These are phyloP conservation scores for Amanita muscaria DNA, from an alignment of 768 basidiomycete species.

Conservation along the genomic window DNA sequence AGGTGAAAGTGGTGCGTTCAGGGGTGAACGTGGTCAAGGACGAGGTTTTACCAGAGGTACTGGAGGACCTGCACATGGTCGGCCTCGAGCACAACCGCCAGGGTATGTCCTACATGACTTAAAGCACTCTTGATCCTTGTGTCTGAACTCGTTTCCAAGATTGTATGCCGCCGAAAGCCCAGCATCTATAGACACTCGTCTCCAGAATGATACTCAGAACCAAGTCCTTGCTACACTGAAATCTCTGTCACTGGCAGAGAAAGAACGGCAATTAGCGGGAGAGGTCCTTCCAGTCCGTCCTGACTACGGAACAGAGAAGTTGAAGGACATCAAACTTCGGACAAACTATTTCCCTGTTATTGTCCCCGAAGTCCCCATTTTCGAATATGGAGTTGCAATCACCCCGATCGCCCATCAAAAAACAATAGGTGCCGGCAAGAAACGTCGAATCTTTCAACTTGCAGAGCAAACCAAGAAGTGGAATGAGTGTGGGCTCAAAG, in stretches of 20 bases:
- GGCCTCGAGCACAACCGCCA: conserved; percentile 23
- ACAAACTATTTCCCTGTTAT: conserved; percentile 63
- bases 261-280: conserved; percentile 16
- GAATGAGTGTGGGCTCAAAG: conserved; percentile 36
- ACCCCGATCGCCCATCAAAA: conserved; percentile 40
- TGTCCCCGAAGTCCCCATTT: conserved; percentile 38
- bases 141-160: conserved; percentile 19
- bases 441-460: conserved; percentile 53
- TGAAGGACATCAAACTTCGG: conserved; percentile 40
- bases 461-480: conserved; percentile 48
- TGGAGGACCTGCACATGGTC: conserved; percentile 25
- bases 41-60: conserved; percentile 16
- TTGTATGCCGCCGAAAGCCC: conserved; percentile 30
- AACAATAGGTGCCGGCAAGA: conserved; percentile 39
- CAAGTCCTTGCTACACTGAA: conserved; percentile 31
- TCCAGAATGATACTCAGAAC: conserved; percentile 32
- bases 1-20: conserved; percentile 12
- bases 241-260: conserved; percentile 21
- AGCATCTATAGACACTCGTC: conserved; percentile 33
- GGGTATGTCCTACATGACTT: too few relatives aligned
- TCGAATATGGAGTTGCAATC: conserved; percentile 56
- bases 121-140: conserved; percentile 7
- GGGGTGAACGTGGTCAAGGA: conserved; percentile 11
- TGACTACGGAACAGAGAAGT: conserved; percentile 46
- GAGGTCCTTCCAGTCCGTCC: conserved; percentile 45